These are phyloP conservation scores for Eimeria sp. DNA, from an alignment of 169 alveolate species.

Conservation along the genomic window DNA sequence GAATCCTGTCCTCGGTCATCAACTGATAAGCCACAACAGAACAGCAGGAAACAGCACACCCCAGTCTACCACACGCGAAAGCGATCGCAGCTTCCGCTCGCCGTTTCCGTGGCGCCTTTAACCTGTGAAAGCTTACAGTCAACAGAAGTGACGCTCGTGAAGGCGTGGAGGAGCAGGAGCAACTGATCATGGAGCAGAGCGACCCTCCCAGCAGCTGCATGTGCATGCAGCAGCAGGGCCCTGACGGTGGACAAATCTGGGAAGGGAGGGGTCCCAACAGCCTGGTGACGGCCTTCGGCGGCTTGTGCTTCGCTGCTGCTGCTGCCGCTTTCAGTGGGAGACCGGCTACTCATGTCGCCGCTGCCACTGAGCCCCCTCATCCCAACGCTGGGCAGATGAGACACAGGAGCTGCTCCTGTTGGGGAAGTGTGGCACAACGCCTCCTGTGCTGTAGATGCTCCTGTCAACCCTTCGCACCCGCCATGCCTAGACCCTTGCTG, in stretches of 20 bases:
- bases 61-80: not conserved
- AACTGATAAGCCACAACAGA: slow-evolving; percentile 1
- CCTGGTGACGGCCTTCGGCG: not conserved
- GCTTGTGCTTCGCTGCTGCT: slow-evolving; percentile 40
- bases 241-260: slow-evolving; percentile 77
- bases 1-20: not conserved
- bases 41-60: not conserved
- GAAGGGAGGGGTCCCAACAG: slow-evolving; percentile 33
- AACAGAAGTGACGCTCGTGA: slow-evolving; percentile 56
- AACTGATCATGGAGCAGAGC: slow-evolving; percentile 80
- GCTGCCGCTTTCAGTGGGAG: slow-evolving; percentile 30
- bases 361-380: slow-evolving; percentile 42
- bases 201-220: slow-evolving; percentile 75
- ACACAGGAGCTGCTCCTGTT: not conserved
- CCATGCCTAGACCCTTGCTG: slow-evolving; percentile 2
- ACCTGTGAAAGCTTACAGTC: slow-evolving; percentile 2
- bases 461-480: not conserved
- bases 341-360: slow-evolving; percentile 30
- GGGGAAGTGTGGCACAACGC: not conserved
- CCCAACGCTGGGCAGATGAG: not conserved
- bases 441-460: not conserved
- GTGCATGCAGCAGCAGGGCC: slow-evolving; percentile 77
- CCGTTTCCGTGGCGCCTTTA: not conserved
- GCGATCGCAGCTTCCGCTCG: not conserved
- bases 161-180: slow-evolving; percentile 66